These are phyloP conservation scores for Ananas comosus DNA, from an alignment of 176 grass and related monocot genomes.

Conservation along the genomic window DNA sequence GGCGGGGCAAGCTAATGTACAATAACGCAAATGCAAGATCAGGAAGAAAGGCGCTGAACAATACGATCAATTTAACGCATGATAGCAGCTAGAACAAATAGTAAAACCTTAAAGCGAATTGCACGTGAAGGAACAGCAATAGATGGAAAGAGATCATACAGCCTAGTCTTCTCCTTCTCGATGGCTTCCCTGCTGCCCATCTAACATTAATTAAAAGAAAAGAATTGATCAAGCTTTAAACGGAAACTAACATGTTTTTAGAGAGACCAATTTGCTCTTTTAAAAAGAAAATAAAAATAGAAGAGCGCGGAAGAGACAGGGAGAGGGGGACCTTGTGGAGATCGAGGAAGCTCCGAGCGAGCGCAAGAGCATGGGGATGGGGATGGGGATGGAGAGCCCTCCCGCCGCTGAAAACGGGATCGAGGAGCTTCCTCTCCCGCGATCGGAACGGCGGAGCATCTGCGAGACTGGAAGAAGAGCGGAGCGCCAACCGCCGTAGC, in stretches of 20 bases:
- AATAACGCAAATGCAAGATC: neutral
- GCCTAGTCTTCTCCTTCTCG: conserved; percentile 59
- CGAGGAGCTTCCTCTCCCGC: neutral
- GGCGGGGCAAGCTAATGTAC: neutral
- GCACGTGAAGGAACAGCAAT: neutral
- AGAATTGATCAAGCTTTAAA: conserved; percentile 2
- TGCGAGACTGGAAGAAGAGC: conserved; percentile 17
- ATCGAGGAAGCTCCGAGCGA: neutral
- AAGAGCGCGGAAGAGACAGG: neutral
- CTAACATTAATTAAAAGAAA: conserved; percentile 11
- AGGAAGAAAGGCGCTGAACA: neutral
- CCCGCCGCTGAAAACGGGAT: neutral
- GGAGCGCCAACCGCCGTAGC: conserved; percentile 23
- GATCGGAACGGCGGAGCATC: neutral
- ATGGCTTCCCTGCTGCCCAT: conserved; percentile 37
- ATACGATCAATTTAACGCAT: neutral
- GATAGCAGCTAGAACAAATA: neutral
- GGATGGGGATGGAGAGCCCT: neutral
- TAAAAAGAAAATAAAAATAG: too few relatives aligned
- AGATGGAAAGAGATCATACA: conserved; percentile 42
- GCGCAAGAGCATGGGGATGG: conserved; percentile 8
- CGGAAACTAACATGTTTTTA: conserved; percentile 4
- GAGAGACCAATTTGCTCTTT: too few relatives aligned
- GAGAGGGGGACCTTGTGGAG: conserved; percentile 15
- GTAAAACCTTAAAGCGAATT: too few relatives aligned